Evolutionary conservation across 345 rosid genomes (phyloP).

Genomic region (Triadica sebifera): DNA sequence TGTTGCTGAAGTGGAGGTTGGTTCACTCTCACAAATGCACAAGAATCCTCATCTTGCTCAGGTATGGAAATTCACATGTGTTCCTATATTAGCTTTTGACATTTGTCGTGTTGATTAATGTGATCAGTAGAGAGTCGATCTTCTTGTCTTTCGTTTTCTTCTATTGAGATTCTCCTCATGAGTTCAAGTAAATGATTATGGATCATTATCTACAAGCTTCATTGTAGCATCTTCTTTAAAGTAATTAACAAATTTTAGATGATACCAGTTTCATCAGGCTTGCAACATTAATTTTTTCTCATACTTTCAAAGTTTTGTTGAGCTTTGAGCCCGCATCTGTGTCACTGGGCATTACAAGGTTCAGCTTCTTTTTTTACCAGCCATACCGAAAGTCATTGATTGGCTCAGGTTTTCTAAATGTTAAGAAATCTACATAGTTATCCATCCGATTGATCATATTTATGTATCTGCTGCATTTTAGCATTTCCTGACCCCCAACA

Average conservation of each 20-base stretch:
- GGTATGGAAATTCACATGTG: conserved; percentile 39
- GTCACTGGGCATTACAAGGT: not conserved
- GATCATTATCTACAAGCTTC: not conserved
- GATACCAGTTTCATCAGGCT: not conserved
- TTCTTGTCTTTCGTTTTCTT: not conserved
- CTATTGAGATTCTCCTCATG: not conserved
- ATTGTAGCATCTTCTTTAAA: no score
- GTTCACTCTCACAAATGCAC: conserved; percentile 49
- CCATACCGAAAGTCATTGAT: no score
- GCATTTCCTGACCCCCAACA: not conserved
- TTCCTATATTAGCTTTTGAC: not conserved
- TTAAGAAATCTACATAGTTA: no score
- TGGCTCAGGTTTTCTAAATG: no score
- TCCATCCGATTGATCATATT: not conserved
- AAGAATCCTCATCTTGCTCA: conserved; percentile 56
- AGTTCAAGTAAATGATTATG: not conserved
- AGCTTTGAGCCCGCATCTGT: not conserved
- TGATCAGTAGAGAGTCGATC: not conserved
- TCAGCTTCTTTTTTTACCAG: no score
- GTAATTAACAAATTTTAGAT: not conserved
- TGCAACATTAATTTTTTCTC: not conserved
- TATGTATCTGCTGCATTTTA: not conserved
- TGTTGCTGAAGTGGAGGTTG: conserved; percentile 90
- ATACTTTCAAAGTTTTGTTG: not conserved
- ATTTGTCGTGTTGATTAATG: not conserved